Percentiles rank a stretch among this genome's conserved stretches.
Conservation (phyloP, 148 eudicot genomes). For the Vaccinium myrtillus region DNA sequence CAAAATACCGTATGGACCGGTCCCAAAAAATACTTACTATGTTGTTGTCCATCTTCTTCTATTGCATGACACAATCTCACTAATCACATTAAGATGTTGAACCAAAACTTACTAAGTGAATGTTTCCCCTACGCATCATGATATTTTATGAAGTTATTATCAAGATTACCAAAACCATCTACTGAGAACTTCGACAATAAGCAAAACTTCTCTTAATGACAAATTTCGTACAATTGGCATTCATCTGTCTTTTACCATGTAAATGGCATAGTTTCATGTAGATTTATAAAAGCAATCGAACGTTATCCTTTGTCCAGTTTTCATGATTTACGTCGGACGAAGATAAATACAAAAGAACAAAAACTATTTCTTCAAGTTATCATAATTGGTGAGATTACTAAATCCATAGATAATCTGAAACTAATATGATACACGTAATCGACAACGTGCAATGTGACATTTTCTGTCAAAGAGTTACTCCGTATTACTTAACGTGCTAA, state of each 20-base stretch:
- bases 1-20: too few relatives aligned
- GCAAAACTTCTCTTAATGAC: background rate
- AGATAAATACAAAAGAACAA: background rate
- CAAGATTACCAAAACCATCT: background rate
- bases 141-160: background rate
- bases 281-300: background rate
- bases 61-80: background rate
- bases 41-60: background rate
- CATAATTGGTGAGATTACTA: too few relatives aligned
- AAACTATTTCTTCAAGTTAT: background rate
- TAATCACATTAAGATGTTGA: too few relatives aligned
- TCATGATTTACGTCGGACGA: background rate
- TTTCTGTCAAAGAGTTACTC: background rate
- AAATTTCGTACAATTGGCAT: background rate
- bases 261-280: background rate
- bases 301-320: background rate
- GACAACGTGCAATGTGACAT: too few relatives aligned
- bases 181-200: background rate
- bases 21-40: background rate
- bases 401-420: too few relatives aligned
- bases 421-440: too few relatives aligned
- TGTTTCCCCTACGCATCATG: too few relatives aligned
- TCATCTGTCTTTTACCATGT: background rate
- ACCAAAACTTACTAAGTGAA: too few relatives aligned
- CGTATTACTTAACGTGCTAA: too few relatives aligned